Evolutionary conservation across 192 early-diverging fungal genomes (phyloP), one percentile per base, ranked within the genome.

Genomic region (Umbelopsis vinacea): DNA sequence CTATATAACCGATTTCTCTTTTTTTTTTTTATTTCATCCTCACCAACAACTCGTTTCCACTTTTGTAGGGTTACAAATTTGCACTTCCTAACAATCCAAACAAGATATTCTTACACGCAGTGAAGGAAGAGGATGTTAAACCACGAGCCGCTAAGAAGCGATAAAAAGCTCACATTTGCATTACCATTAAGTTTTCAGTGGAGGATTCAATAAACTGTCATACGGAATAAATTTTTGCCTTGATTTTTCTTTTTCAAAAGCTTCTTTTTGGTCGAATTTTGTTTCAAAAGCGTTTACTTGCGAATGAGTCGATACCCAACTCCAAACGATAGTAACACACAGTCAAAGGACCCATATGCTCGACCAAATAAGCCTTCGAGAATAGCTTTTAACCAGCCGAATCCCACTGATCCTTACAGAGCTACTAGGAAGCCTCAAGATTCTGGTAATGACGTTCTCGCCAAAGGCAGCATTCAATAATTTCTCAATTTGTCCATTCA

Each of bases 91-190:
- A 79, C 38, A 84, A 82, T 53, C 88, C 87, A 67, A 90, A 90
- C 79, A 91, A 87, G 68, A 94, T 97, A 67, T 87, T 91, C 73
- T 78, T 97, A 71, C 93, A 95, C 70, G 84, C 92, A 24, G 86
- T 90, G 0, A 84, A 84, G 21, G 92, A 95, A 29, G 86, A 88
- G 37, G 96, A 97, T 43, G 86, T 95, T 21, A 95, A 93, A 81
- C 93, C 92, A 22, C 89, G 90, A 76, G 75, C 86, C 24, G 54
- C 71, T 0, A 85, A 83, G 74, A 76, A 80, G 29, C 79, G 78
- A 26, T 80, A 79, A 71, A 68, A 29, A 40, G 17, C 48, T 50
- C 5, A 4, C 33, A 33, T 63, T 63, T 19, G 40, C 40, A 43
- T 43, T 4, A 12, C 40, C 8, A 43, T 43, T 43, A 43, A 11